These are phyloP conservation scores for Fusarium bulbicola DNA, from an alignment of 2,329 filamentous ascomycete genomes.

Conservation along the genomic window DNA sequence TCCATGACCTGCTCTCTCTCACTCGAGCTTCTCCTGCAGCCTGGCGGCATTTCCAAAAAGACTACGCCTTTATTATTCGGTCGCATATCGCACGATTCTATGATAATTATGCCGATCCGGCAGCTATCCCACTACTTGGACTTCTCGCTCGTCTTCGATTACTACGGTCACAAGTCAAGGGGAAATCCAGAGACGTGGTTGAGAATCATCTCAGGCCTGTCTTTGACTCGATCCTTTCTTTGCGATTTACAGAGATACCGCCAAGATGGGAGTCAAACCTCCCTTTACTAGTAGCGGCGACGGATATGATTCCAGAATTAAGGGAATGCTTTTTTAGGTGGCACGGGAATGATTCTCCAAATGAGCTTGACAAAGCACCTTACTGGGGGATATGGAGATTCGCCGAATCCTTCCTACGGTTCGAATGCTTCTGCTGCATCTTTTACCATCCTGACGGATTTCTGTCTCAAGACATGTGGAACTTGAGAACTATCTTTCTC, in stretches of 20 bases:
- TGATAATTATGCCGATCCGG: not conserved
- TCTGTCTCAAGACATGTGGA: not conserved
- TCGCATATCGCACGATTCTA: not conserved
- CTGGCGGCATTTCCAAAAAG: not conserved
- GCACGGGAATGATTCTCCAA: accelerated
- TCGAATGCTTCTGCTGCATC: not conserved
- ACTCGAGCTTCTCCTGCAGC: not conserved
- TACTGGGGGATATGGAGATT: not conserved
- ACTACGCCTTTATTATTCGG: not conserved
- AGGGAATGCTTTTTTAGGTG: not conserved
- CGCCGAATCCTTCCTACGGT: not conserved
- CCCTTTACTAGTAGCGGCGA: accelerated
- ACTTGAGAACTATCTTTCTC: not conserved
- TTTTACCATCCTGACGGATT: not conserved
- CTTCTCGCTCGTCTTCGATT: not conserved
- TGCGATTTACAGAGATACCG: not conserved
- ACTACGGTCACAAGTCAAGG: not conserved
- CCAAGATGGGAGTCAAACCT: not conserved
- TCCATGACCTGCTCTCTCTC: not conserved
- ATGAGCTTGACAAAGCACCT: not conserved
- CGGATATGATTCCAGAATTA: not conserved
- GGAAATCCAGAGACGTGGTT: not conserved
- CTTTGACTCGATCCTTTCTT: not conserved
- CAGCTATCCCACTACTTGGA: not conserved
- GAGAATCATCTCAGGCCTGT: too few species aligned